Conservation (phyloP, 2,329 filamentous ascomycete species). For the Arachnopeziza araneosa region DNA sequence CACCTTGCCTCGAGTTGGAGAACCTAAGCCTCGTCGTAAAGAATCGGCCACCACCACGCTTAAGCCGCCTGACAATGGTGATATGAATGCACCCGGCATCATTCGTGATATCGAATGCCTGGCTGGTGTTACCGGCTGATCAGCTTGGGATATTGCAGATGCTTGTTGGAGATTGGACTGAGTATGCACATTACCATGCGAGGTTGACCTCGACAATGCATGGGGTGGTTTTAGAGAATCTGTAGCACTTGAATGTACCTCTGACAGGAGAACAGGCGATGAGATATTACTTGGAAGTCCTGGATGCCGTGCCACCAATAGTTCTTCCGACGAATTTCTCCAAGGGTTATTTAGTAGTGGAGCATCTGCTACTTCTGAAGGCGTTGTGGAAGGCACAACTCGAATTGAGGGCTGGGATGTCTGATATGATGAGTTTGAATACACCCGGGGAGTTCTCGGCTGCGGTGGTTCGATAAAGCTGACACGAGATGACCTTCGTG, state of each 20-base stretch:
- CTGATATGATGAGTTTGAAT: slow-evolving; percentile 20
- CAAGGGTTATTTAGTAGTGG: slow-evolving; percentile 28
- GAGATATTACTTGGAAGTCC: slow-evolving; percentile 22
- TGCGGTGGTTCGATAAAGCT: slow-evolving; percentile 22
- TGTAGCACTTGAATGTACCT: slow-evolving; percentile 22
- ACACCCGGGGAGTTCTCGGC: slow-evolving; percentile 20
- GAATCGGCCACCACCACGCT: slow-evolving; percentile 61
- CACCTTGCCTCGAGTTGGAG: slow-evolving; percentile 29
- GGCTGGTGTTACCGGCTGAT: slow-evolving; percentile 34
- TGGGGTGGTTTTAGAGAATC: slow-evolving; percentile 20
- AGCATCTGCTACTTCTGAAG: slow-evolving; percentile 12
- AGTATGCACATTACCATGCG: slow-evolving; percentile 25
- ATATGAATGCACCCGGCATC: slow-evolving; percentile 51
- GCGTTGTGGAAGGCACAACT: slow-evolving; percentile 7
- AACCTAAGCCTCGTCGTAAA: slow-evolving; percentile 50
- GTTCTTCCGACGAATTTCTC: slow-evolving; percentile 20
- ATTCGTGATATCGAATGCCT: slow-evolving; percentile 47
- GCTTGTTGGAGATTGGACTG: slow-evolving; percentile 27
- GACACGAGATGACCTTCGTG: slow-evolving; percentile 25
- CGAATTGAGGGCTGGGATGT: slow-evolving; percentile 9
- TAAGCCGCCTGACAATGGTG: slow-evolving; percentile 54
- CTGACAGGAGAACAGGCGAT: slow-evolving; percentile 27
- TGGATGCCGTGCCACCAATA: slow-evolving; percentile 17
- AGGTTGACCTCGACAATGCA: slow-evolving; percentile 21
- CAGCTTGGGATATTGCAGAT: slow-evolving; percentile 31